phyloP scores from a whole-genome alignment of 208 protist species.

The Leptomonas seymouri region DNA sequence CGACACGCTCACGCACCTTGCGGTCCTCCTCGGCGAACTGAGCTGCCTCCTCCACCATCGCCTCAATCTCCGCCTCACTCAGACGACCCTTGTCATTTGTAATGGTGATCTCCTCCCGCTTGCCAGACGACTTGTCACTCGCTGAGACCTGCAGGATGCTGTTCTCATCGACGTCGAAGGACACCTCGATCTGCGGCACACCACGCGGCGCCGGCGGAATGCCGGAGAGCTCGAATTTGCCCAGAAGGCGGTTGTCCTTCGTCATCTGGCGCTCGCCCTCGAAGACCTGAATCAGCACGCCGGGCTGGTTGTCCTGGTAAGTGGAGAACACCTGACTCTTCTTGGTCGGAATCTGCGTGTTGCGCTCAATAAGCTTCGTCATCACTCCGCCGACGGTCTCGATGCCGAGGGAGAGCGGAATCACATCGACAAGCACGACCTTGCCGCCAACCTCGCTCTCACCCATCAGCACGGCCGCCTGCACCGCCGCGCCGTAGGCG shows the following conservation, averaged over 20 bases:
- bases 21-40: conserved; percentile 93
- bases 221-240: conserved; percentile 93
- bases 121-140: conserved; percentile 96
- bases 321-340: conserved; percentile 91
- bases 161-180: conserved; percentile 98
- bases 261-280: conserved; percentile 95
- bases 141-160: conserved; percentile 97
- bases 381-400: conserved; percentile 95
- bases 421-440: conserved; percentile 86
- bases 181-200: conserved; percentile 97
- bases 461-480: conserved; percentile 94
- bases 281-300: conserved; percentile 94
- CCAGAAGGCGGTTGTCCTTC: conserved; percentile 92
- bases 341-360: conserved; percentile 81
- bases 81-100: conserved; percentile 98
- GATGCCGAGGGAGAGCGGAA: conserved; percentile 95
- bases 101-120: conserved; percentile 97
- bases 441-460: conserved; percentile 69
- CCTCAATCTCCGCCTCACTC: conserved; percentile 94
- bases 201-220: conserved; percentile 97
- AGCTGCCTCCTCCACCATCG: conserved; percentile 95
- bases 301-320: conserved; percentile 84
- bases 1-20: conserved; percentile 78
- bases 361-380: conserved; percentile 90
- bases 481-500: conserved; percentile 96